Conservation (phyloP, 768 basidiomycete genomes). For the Cubamyces lactineus region DNA sequence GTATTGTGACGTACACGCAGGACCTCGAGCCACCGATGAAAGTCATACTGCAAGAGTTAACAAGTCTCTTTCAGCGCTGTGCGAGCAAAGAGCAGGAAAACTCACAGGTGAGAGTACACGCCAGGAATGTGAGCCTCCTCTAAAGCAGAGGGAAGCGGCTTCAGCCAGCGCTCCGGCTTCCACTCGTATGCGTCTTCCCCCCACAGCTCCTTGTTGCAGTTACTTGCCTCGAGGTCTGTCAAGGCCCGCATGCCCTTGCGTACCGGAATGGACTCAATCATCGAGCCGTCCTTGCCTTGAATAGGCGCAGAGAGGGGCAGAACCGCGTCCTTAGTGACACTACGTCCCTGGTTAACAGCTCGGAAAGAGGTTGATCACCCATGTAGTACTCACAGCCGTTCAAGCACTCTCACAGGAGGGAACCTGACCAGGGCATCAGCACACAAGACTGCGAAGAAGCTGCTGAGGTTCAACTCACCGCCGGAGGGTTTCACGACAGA, state of each 20-base stretch:
- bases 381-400: background rate
- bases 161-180: slow-evolving; percentile 41
- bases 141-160: slow-evolving; percentile 7
- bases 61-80: background rate
- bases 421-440: background rate
- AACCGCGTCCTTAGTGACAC: slow-evolving; percentile 46
- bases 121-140: slow-evolving; percentile 19
- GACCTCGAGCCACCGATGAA: slow-evolving; percentile 28
- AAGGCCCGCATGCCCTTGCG: slow-evolving; percentile 48
- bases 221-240: slow-evolving; percentile 47
- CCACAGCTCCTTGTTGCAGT: slow-evolving; percentile 51
- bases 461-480: background rate
- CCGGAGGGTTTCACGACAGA: slow-evolving; percentile 63
- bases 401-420: slow-evolving; percentile 1
- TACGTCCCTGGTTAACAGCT: background rate
- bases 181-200: slow-evolving; percentile 44
- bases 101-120: slow-evolving; percentile 21
- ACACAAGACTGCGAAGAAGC: background rate
- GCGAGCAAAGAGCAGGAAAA: background rate
- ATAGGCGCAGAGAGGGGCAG: slow-evolving; percentile 58
- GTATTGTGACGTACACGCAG: slow-evolving; percentile 26
- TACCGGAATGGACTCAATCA: slow-evolving; percentile 44
- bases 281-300: slow-evolving; percentile 41
- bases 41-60: slow-evolving; percentile 23
- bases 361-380: too few species aligned